Conservation (phyloP, 169 alveolate genomes). For the Eimeria tenella region DNA sequence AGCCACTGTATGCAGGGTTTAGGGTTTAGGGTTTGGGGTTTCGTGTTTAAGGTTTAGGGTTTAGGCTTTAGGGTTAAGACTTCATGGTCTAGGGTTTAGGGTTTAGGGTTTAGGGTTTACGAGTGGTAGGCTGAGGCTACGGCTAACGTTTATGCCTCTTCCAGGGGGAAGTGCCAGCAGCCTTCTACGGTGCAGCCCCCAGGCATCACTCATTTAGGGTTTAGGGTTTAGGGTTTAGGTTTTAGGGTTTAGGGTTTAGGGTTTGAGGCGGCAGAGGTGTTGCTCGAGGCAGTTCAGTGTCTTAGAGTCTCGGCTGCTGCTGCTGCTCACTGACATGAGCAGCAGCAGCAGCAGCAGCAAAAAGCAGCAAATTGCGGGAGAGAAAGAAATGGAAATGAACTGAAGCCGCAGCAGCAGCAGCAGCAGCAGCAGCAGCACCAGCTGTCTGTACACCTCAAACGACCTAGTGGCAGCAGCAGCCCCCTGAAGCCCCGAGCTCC, state of each 20-base stretch:
- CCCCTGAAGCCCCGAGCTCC: no score
- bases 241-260: conserved; percentile 32
- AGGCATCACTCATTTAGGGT: neutral
- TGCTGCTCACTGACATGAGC: neutral
- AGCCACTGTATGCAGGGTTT: neutral
- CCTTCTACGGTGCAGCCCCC: no score
- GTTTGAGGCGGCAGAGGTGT: neutral
- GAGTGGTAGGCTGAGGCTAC: neutral
- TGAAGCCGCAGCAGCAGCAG: conserved; percentile 16
- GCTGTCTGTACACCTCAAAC: neutral
- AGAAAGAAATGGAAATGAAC: neutral
- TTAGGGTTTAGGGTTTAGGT: conserved; percentile 37
- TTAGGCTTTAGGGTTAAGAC: neutral
- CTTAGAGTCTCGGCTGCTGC: neutral
- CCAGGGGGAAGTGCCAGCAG: neutral
- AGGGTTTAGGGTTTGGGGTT: neutral
- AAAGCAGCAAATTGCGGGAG: neutral
- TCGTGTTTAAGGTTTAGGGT: neutral
- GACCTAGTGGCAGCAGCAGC: no score
- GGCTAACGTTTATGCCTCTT: neutral
- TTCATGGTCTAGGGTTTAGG: neutral
- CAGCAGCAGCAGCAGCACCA: conserved; percentile 6
- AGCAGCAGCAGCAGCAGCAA: conserved; percentile 4
- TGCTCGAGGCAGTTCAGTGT: neutral
- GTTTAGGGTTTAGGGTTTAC: conserved; percentile 11